phyloP scores from a whole-genome alignment of 345 rosid genomes.

The Geranium brycei region DNA sequence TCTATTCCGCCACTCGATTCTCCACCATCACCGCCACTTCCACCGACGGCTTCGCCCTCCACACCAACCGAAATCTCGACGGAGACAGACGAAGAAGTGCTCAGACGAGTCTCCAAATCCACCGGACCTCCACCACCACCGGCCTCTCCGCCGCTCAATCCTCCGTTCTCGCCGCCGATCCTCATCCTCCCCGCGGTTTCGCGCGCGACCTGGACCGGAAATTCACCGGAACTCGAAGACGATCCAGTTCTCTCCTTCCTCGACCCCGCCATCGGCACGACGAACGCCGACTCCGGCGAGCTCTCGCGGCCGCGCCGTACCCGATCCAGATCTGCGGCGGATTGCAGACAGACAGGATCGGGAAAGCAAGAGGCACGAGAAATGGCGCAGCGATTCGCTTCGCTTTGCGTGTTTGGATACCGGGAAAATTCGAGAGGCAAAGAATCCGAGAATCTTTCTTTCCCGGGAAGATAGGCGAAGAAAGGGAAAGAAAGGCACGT shows the following conservation, averaged over 20 bases:
- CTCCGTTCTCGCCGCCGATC: slow-evolving; percentile 15
- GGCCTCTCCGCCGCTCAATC: slow-evolving; percentile 16
- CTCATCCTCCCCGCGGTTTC: slow-evolving; percentile 15
- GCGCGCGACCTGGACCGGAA: slow-evolving; percentile 21
- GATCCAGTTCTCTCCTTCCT: slow-evolving; percentile 27
- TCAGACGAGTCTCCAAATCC: slow-evolving; percentile 1
- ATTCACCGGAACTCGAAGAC: slow-evolving; percentile 27
- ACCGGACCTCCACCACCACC: slow-evolving; percentile 9
- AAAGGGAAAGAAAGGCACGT: neutral
- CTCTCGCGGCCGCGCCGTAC: slow-evolving; percentile 6
- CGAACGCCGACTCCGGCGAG: slow-evolving; percentile 10
- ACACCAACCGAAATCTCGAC: neutral
- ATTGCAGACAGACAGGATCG: neutral
- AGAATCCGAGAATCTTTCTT: neutral
- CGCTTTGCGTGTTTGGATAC: neutral
- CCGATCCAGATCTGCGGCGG: slow-evolving; percentile 36
- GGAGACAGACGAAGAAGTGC: slow-evolving; percentile 2
- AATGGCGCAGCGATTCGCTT: neutral
- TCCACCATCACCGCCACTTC: slow-evolving; percentile 2
- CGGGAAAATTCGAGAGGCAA: neutral
- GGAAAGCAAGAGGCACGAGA: neutral
- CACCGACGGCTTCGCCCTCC: neutral
- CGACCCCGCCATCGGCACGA: slow-evolving; percentile 31
- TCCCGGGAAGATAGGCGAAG: neutral
- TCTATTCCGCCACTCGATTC: slow-evolving; percentile 15